These are phyloP conservation scores for Macrolepiota dolichaula DNA, from an alignment of 768 basidiomycete genomes.

Conservation along the genomic window DNA sequence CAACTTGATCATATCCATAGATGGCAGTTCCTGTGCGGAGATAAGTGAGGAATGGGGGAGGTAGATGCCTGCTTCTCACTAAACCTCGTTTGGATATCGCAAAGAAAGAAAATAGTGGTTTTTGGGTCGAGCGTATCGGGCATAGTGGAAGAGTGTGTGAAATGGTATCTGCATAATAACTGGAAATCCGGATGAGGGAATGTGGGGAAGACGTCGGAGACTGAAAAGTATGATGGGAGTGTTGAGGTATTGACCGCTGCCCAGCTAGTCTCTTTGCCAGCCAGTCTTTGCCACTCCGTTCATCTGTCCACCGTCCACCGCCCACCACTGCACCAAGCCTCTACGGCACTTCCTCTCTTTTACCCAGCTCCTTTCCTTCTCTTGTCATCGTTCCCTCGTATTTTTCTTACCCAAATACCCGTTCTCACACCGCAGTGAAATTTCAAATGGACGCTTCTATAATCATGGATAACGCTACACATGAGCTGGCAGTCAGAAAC, in stretches of 20 bases:
- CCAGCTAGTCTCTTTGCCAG: neutral
- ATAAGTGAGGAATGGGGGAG: constrained; percentile 1
- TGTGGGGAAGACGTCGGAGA: constrained; percentile 18
- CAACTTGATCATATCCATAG: constrained; percentile 68
- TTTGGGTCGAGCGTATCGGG: constrained; percentile 25
- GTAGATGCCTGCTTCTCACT: constrained; percentile 38
- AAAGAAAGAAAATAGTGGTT: constrained; percentile 68
- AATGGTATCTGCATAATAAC: constrained; percentile 17
- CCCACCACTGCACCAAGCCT: constrained; percentile 17
- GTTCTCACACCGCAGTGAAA: neutral
- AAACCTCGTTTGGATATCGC: constrained; percentile 80
- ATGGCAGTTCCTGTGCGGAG: constrained; percentile 40
- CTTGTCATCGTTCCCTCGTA: constrained; percentile 20
- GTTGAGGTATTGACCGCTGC: neutral
- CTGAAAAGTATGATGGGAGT: constrained; percentile 11
- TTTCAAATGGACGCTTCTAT: constrained; percentile 6
- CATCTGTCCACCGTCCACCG: constrained; percentile 14
- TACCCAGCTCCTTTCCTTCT: constrained; percentile 31
- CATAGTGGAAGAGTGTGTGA: constrained; percentile 17
- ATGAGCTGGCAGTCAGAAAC: constrained; percentile 38
- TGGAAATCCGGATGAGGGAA: constrained; percentile 14
- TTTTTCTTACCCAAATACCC: constrained; percentile 18
- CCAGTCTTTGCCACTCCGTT: constrained; percentile 15
- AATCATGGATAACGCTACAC: constrained; percentile 22
- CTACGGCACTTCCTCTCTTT: constrained; percentile 36